Evolutionary conservation across 768 basidiomycete species (phyloP).

Genomic region (Auriculariales sp.): DNA sequence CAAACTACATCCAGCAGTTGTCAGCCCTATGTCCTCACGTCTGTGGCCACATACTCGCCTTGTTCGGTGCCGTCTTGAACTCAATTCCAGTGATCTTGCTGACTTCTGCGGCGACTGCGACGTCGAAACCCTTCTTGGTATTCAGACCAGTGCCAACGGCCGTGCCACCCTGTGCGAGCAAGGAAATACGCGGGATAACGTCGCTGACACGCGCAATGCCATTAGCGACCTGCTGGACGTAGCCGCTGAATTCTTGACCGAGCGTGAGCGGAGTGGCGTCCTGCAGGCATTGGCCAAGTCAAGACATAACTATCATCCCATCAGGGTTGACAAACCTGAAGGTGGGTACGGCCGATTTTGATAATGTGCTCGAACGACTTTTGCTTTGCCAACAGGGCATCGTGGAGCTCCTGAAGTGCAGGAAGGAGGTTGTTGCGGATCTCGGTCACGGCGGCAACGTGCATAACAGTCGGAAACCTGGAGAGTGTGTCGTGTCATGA

Average conservation of each 20-base stretch:
- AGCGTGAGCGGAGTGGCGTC: conserved; percentile 96
- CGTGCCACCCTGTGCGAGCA: conserved; percentile 94
- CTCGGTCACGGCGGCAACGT: conserved; percentile 89
- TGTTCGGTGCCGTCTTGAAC: conserved; percentile 97
- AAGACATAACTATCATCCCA: background rate
- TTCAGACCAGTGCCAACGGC: conserved; percentile 98
- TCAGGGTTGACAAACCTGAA: conserved; percentile 38
- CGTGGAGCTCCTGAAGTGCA: conserved; percentile 68
- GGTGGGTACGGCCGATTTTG: conserved; percentile 96
- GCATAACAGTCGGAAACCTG: conserved; percentile 99
- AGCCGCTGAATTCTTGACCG: conserved; percentile 97
- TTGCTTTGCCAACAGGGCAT: conserved; percentile 71
- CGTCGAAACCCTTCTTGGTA: conserved; percentile 93
- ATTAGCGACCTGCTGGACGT: conserved; percentile 87
- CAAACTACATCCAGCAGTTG: conserved; percentile 45
- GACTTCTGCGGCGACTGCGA: conserved; percentile 83
- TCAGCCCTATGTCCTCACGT: conserved; percentile 1
- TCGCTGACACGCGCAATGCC: conserved; percentile 74
- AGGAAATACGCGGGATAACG: conserved; percentile 71
- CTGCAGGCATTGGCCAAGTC: conserved; percentile 21
- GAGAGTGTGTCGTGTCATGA: background rate
- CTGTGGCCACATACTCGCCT: conserved; percentile 32
- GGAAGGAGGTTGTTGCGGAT: conserved; percentile 68
- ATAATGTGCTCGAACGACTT: conserved; percentile 82
- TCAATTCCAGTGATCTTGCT: conserved; percentile 79